Conservation (phyloP, 2,329 filamentous ascomycete genomes). For the Parastagonospora nodorum region DNA sequence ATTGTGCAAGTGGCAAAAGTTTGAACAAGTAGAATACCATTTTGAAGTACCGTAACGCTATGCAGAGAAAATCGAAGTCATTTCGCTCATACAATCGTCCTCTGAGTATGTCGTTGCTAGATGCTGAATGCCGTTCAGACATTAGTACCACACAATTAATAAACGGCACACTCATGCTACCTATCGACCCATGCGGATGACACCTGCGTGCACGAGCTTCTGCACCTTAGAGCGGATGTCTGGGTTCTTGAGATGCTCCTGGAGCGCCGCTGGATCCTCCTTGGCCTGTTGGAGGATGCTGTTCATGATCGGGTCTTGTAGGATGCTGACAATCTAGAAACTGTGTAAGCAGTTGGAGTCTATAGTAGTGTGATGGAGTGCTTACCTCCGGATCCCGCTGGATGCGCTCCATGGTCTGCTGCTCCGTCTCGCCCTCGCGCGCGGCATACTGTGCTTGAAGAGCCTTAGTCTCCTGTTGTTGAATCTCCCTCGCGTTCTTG, state of each 20-base stretch:
- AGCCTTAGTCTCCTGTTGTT: conserved; percentile 92
- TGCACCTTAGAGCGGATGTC: conserved; percentile 86
- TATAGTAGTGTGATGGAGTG: conserved; percentile 10
- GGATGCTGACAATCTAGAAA: conserved; percentile 77
- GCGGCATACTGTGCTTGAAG: conserved; percentile 86
- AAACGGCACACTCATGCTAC: too few species aligned
- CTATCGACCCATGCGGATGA: conserved; percentile 75
- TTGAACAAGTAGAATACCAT: neutral
- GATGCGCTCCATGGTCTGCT: conserved; percentile 90
- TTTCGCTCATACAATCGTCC: neutral
- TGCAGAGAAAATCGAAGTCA: conserved; percentile 2
- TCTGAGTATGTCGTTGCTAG: neutral
- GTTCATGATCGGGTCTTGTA: conserved; percentile 98
- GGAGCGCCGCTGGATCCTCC: conserved; percentile 85
- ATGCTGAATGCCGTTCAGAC: too few species aligned
- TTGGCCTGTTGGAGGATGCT: conserved; percentile 96
- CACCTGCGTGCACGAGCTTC: conserved; percentile 90
- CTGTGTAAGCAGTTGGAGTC: conserved; percentile 26
- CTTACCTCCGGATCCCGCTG: conserved; percentile 87
- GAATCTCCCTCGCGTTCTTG: conserved; percentile 88
- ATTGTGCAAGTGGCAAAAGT: neutral
- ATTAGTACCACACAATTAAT: too few species aligned
- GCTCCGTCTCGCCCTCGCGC: conserved; percentile 92
- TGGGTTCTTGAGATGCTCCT: conserved; percentile 97
- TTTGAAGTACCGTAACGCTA: conserved; percentile 3